These are phyloP conservation scores for Botrytis cinerea DNA, from an alignment of 2,329 filamentous ascomycete genomes.

Conservation along the genomic window DNA sequence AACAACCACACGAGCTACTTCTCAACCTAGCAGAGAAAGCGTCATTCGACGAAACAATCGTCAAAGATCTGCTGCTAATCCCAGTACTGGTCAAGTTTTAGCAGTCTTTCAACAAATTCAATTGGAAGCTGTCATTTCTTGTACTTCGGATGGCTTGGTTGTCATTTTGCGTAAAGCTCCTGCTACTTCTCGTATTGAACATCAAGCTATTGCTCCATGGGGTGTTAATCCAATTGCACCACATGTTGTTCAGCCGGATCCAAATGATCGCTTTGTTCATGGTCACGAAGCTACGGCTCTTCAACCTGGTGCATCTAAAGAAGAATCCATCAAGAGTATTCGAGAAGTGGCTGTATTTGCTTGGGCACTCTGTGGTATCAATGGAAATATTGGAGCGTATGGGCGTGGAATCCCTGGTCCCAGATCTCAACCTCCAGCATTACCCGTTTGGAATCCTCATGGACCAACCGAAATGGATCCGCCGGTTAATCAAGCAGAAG, in stretches of 20 bases:
- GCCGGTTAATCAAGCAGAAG: slow-evolving; percentile 43
- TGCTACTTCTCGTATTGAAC: slow-evolving; percentile 60
- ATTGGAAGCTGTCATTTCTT: slow-evolving; percentile 87
- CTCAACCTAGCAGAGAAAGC: slow-evolving; percentile 38
- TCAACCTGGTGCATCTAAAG: slow-evolving; percentile 54
- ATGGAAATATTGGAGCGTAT: slow-evolving; percentile 69
- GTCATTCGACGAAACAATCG: slow-evolving; percentile 31
- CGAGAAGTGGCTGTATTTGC: slow-evolving; percentile 86
- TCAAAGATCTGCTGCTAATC: neutral
- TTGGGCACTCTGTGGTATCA: slow-evolving; percentile 80
- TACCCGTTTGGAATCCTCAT: slow-evolving; percentile 60
- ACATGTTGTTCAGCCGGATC: slow-evolving; percentile 41
- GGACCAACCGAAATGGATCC: slow-evolving; percentile 39
- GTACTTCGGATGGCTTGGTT: slow-evolving; percentile 83
- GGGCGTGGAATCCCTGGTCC: slow-evolving; percentile 61
- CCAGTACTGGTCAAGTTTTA: slow-evolving; percentile 33
- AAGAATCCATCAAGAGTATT: slow-evolving; percentile 69
- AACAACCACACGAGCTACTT: slow-evolving; percentile 36
- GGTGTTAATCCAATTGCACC: slow-evolving; percentile 64
- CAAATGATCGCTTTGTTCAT: slow-evolving; percentile 48
- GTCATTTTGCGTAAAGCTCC: slow-evolving; percentile 76
- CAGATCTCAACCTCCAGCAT: slow-evolving; percentile 61
- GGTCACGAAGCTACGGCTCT: slow-evolving; percentile 46
- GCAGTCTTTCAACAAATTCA: slow-evolving; percentile 55
- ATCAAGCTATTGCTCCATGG: slow-evolving; percentile 71